Conservation (phyloP, 768 basidiomycete species). For the Russula sp. region DNA sequence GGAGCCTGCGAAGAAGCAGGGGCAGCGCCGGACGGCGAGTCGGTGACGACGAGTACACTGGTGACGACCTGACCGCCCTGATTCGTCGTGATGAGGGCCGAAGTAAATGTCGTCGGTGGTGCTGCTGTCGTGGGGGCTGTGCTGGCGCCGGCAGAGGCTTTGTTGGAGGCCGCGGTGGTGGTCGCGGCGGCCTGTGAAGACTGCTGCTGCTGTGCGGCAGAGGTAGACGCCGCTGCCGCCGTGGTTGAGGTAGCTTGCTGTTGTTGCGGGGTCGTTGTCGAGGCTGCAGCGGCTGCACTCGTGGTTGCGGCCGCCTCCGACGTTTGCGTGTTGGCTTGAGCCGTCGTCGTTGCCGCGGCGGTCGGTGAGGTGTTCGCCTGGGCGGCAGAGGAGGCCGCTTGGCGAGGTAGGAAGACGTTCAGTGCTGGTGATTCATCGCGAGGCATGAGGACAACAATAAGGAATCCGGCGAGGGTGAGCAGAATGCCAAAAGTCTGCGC, state of each 20-base stretch:
- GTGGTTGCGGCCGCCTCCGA: neutral
- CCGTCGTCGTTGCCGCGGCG: neutral
- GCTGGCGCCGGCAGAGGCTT: neutral
- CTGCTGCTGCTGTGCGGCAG: conserved; percentile 5
- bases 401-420: conserved; percentile 16
- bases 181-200: conserved; percentile 1
- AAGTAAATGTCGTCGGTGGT: neutral
- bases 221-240: conserved; percentile 8
- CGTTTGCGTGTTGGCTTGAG: neutral
- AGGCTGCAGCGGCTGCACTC: conserved; percentile 1
- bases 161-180: neutral
- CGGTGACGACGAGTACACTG: conserved; percentile 19
- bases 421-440: conserved; percentile 13
- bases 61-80: conserved; percentile 28
- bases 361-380: neutral
- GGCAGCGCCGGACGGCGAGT: conserved; percentile 10
- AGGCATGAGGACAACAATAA: conserved; percentile 26
- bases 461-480: conserved; percentile 24
- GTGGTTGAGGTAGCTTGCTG: conserved; percentile 18
- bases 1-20: conserved; percentile 26
- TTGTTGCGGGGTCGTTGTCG: neutral
- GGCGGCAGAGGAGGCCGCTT: neutral
- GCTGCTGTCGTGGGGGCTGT: neutral
- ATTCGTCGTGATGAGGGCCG: conserved; percentile 26
- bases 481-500: conserved; percentile 26